Evolutionary conservation across 768 basidiomycete genomes (phyloP).

Genomic region (Baorangia bicolor): DNA sequence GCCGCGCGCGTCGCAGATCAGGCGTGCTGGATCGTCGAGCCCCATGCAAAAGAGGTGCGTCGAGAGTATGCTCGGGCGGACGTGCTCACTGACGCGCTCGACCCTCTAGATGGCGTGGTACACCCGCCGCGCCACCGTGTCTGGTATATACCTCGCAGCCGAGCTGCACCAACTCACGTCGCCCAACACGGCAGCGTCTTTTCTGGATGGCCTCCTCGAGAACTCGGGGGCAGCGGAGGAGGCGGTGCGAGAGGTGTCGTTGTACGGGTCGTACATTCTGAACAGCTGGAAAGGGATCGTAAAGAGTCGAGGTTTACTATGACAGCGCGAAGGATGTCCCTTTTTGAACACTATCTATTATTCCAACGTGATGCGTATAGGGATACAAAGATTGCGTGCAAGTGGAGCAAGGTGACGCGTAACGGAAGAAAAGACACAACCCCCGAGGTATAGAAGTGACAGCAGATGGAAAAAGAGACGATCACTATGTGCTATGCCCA

Average conservation of each 20-base stretch:
- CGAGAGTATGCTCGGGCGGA: background rate
- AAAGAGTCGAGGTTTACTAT: slow-evolving; percentile 62
- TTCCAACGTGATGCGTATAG: slow-evolving; percentile 14
- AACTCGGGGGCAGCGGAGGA: slow-evolving; percentile 44
- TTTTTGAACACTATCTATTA: slow-evolving; percentile 10
- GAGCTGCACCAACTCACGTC: slow-evolving; percentile 85
- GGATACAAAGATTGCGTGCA: slow-evolving; percentile 22
- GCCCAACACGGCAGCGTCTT: slow-evolving; percentile 60
- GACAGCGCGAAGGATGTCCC: slow-evolving; percentile 4
- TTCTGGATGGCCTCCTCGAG: slow-evolving; percentile 65
- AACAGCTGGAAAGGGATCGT: slow-evolving; percentile 73
- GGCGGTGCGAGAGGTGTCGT: slow-evolving; percentile 49
- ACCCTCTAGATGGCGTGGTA: slow-evolving; percentile 67
- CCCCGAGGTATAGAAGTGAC: slow-evolving; percentile 8
- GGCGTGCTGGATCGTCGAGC: slow-evolving; percentile 60
- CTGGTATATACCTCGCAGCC: slow-evolving; percentile 69
- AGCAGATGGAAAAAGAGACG: slow-evolving; percentile 4
- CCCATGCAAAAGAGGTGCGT: slow-evolving; percentile 58
- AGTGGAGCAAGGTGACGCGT: background rate
- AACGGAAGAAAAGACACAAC: background rate
- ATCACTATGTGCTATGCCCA: slow-evolving; percentile 68
- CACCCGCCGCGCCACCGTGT: slow-evolving; percentile 59
- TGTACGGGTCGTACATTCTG: slow-evolving; percentile 60
- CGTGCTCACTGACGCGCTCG: background rate
- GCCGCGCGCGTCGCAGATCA: slow-evolving; percentile 62